phyloP scores from a whole-genome alignment of 2,329 filamentous ascomycete genomes.

The Fusarium sp. region DNA sequence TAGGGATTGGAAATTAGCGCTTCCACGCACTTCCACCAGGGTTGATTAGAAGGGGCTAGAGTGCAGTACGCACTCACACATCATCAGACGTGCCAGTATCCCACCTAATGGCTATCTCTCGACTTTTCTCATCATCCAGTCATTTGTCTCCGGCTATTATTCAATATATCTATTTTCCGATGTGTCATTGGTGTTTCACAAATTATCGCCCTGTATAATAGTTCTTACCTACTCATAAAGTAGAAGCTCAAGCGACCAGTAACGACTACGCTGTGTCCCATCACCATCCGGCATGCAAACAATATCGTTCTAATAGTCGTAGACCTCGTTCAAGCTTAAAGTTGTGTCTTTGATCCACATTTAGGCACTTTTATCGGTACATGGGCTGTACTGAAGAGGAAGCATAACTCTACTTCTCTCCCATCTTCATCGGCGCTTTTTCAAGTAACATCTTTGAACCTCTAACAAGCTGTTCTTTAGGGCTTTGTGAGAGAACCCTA shows the following conservation, averaged over 20 bases:
- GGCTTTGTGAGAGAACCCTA: background rate
- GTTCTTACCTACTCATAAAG: slow-evolving; percentile 64
- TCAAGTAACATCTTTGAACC: slow-evolving; percentile 75
- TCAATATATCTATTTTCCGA: slow-evolving; percentile 67
- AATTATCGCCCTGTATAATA: slow-evolving; percentile 66
- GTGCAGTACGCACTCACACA: background rate
- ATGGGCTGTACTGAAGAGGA: slow-evolving; percentile 73
- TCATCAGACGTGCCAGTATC: slow-evolving; percentile 60
- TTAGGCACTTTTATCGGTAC: slow-evolving; percentile 67
- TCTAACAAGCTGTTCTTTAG: slow-evolving; percentile 44
- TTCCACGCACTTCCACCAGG: background rate
- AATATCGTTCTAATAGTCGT: slow-evolving; percentile 63
- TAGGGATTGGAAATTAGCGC: background rate
- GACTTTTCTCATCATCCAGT: slow-evolving; percentile 68
- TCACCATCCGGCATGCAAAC: slow-evolving; percentile 58
- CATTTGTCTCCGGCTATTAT: slow-evolving; percentile 67
- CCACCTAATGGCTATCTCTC: slow-evolving; percentile 65
- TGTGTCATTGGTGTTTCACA: slow-evolving; percentile 71
- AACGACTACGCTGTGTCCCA: slow-evolving; percentile 64
- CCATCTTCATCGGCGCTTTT: slow-evolving; percentile 73
- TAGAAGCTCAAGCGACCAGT: slow-evolving; percentile 68
- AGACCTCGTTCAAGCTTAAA: slow-evolving; percentile 55
- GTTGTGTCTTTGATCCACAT: slow-evolving; percentile 37
- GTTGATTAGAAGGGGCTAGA: background rate
- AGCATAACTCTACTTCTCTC: slow-evolving; percentile 72